Evolutionary conservation across 2,329 filamentous ascomycete genomes (phyloP).

Genomic region (Aspergillus puulaauensis): DNA sequence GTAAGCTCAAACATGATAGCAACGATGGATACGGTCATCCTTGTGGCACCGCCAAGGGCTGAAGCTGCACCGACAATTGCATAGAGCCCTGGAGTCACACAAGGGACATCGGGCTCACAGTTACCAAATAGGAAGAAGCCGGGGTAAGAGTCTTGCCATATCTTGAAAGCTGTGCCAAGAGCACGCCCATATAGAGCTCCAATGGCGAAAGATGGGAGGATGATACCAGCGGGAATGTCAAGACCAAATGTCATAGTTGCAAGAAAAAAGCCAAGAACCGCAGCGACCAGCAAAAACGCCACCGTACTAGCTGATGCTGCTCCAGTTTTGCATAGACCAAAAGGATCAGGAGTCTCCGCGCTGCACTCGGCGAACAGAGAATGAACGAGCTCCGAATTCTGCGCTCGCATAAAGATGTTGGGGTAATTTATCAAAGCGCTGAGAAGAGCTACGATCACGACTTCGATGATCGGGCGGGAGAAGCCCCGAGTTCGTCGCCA

Average conservation of each 20-base stretch:
- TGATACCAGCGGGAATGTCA: conserved; percentile 91
- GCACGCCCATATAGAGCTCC: conserved; percentile 88
- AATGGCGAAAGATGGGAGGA: conserved; percentile 93
- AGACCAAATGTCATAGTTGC: conserved; percentile 88
- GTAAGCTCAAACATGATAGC: conserved; percentile 99
- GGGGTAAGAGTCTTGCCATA: conserved; percentile 78
- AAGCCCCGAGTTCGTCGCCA: conserved; percentile 74
- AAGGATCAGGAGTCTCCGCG: conserved; percentile 68
- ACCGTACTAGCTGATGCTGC: conserved; percentile 80
- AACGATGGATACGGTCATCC: conserved; percentile 97
- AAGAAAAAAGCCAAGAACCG: conserved; percentile 79
- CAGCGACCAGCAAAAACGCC: conserved; percentile 76
- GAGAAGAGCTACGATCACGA: conserved; percentile 72
- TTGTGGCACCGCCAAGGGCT: conserved; percentile 87
- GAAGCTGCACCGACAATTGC: conserved; percentile 95
- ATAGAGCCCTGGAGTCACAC: conserved; percentile 92
- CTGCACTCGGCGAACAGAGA: conserved; percentile 90
- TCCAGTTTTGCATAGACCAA: conserved; percentile 86
- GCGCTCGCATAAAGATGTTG: conserved; percentile 92
- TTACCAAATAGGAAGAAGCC: conserved; percentile 72
- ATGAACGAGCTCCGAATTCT: conserved; percentile 87
- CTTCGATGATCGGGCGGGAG: conserved; percentile 74
- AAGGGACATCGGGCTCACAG: conserved; percentile 82
- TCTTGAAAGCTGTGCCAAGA: conserved; percentile 83
- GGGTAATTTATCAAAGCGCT: conserved; percentile 93